Percentiles rank a stretch among this genome's conserved stretches.
Evolutionary conservation across 441 rosid species (phyloP).

Genomic region (Mallotus japonicus): DNA sequence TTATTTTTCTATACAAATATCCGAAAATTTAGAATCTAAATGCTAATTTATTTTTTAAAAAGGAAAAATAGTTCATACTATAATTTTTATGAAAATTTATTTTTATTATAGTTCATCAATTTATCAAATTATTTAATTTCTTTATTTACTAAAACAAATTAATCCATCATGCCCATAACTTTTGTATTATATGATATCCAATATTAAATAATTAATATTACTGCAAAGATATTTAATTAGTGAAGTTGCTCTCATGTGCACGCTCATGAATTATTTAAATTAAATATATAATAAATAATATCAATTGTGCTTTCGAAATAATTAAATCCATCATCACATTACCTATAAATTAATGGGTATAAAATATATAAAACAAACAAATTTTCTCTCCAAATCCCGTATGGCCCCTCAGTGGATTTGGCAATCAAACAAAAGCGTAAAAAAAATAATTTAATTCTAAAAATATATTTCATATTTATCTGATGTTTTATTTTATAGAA

Average conservation of each 20-base stretch:
- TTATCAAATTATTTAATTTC: too few relatives aligned
- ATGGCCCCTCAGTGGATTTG: not conserved
- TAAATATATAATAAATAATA: not conserved
- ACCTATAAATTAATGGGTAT: not conserved
- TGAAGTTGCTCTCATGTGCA: not conserved
- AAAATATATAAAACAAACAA: not conserved
- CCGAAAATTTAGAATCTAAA: too few relatives aligned
- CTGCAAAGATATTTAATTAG: not conserved
- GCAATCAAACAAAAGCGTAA: not conserved
- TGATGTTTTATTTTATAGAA: too few relatives aligned
- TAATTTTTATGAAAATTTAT: too few relatives aligned
- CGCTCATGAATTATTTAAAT: not conserved
- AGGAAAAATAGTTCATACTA: too few relatives aligned
- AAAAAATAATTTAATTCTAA: too few relatives aligned
- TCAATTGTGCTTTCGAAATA: not conserved
- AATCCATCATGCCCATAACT: too few relatives aligned
- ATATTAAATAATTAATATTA: not conserved
- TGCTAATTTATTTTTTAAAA: too few relatives aligned
- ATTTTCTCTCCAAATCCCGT: not conserved
- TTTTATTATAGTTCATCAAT: too few relatives aligned
- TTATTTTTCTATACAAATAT: too few relatives aligned
- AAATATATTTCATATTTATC: too few relatives aligned
- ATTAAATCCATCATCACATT: not conserved
- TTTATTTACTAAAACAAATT: too few relatives aligned
- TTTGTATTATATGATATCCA: not conserved